phyloP scores from a whole-genome alignment of 2,329 filamentous ascomycete species.

The Bipolaris gigantea region DNA sequence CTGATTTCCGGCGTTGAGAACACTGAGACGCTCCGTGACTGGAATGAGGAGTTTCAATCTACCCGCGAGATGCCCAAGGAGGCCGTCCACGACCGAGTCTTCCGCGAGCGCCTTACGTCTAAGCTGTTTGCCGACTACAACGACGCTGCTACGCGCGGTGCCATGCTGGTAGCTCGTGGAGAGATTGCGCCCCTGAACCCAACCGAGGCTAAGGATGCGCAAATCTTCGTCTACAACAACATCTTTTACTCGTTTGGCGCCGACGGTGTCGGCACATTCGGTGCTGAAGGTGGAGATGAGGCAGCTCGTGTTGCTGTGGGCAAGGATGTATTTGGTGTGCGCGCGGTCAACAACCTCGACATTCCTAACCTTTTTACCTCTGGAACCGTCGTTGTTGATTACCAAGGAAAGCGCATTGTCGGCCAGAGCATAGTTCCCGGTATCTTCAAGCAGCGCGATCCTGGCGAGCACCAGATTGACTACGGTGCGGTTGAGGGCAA shows the following conservation, averaged over 20 bases:
- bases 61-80: conserved; percentile 93
- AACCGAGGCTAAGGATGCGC: conserved; percentile 86
- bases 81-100: conserved; percentile 91
- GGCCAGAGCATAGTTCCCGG: conserved; percentile 97
- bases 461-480: conserved; percentile 97
- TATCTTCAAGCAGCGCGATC: conserved; percentile 98
- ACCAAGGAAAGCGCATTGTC: conserved; percentile 94
- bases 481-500: conserved; percentile 98
- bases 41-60: conserved; percentile 99
- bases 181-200: conserved; percentile 94
- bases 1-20: conserved; percentile 89
- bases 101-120: conserved; percentile 88
- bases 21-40: conserved; percentile 90
- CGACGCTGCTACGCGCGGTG: conserved; percentile 88
- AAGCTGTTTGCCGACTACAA: conserved; percentile 98
- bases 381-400: conserved; percentile 94
- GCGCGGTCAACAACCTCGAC: conserved; percentile 94
- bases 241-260: conserved; percentile 99
- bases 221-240: conserved; percentile 99
- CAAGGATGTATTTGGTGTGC: conserved; percentile 93
- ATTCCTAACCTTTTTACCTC: conserved; percentile 93
- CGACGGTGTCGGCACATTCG: conserved; percentile 96
- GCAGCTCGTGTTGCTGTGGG: conserved; percentile 93
- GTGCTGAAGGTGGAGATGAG: conserved; percentile 93
- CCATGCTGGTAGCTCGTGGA: conserved; percentile 86